A percentile compares a stretch with the other conserved stretches of the same genome.
These are phyloP conservation scores for Penicillium canariense DNA, from an alignment of 495 filamentous ascomycete species.

Conservation along the genomic window DNA sequence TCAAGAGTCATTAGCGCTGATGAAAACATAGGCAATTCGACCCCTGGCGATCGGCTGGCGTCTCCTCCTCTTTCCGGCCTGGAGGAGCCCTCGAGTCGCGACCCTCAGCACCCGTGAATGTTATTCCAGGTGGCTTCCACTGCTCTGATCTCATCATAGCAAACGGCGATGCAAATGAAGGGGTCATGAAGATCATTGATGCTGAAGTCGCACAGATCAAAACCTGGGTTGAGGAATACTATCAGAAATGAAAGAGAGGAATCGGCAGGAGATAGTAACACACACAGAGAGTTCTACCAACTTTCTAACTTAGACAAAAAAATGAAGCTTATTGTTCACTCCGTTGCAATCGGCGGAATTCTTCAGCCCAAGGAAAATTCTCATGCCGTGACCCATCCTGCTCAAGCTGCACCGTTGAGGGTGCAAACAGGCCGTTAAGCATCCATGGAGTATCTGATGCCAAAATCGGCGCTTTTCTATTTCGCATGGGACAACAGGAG, in stretches of 20 bases:
- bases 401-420: conserved; percentile 1
- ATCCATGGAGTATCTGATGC: conserved; percentile 10
- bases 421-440: conserved; percentile 12
- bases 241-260: conserved; percentile 15
- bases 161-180: conserved; percentile 42
- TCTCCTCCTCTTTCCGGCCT: conserved; percentile 52
- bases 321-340: background rate
- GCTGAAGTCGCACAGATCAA: conserved; percentile 46
- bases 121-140: conserved; percentile 57
- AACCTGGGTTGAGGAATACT: conserved; percentile 50
- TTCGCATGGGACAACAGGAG: conserved; percentile 6
- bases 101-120: conserved; percentile 44
- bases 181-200: conserved; percentile 36
- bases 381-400: conserved; percentile 8
- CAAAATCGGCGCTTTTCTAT: conserved; percentile 4
- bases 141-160: conserved; percentile 48
- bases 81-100: conserved; percentile 49
- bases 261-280: background rate
- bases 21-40: conserved; percentile 47
- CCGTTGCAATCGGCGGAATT: background rate
- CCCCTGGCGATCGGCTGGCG: conserved; percentile 55
- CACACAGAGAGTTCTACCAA: no score
- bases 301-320: no score
- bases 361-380: conserved; percentile 16
- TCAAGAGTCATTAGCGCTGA: background rate